Percentiles rank a stretch among this genome's conserved stretches.
phyloP scores from a whole-genome alignment of 2,329 filamentous ascomycete genomes.

The Apiospora marii region DNA sequence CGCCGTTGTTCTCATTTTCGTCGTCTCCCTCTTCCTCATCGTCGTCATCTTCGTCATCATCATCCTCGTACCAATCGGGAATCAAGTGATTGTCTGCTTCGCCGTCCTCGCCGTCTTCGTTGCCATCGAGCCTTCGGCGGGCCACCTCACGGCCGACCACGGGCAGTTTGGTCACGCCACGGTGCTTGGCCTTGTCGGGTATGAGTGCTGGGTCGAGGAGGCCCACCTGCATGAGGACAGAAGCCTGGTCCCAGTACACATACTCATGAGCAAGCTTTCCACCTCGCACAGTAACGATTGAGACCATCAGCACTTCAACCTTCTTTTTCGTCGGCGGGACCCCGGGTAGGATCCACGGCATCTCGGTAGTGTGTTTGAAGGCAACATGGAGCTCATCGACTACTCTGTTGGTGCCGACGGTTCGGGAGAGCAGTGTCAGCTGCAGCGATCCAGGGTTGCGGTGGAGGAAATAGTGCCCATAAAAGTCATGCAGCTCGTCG shows the following conservation, averaged over 20 bases:
- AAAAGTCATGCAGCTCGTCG: constrained; percentile 66
- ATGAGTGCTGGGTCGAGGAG: constrained; percentile 55
- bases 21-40: constrained; percentile 20
- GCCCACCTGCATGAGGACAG: constrained; percentile 67
- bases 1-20: constrained; percentile 13
- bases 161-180: constrained; percentile 47
- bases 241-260: constrained; percentile 73
- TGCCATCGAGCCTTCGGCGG: constrained; percentile 44
- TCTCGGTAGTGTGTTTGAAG: constrained; percentile 63
- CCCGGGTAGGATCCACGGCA: constrained; percentile 69
- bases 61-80: constrained; percentile 45
- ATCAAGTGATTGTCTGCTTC: constrained; percentile 53
- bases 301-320: constrained; percentile 67
- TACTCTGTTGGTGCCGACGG: constrained; percentile 69
- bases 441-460: constrained; percentile 66
- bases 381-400: constrained; percentile 68
- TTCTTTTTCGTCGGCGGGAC: constrained; percentile 62
- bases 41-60: constrained; percentile 33
- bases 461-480: constrained; percentile 70
- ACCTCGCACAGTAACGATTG: constrained; percentile 69
- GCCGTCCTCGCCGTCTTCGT: constrained; percentile 48
- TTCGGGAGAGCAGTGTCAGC: constrained; percentile 70
- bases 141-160: constrained; percentile 51
- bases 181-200: constrained; percentile 44
- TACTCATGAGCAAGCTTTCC: constrained; percentile 72